These are phyloP conservation scores for Nemania sp. DNA, from an alignment of 2,329 filamentous ascomycete genomes.

Conservation along the genomic window DNA sequence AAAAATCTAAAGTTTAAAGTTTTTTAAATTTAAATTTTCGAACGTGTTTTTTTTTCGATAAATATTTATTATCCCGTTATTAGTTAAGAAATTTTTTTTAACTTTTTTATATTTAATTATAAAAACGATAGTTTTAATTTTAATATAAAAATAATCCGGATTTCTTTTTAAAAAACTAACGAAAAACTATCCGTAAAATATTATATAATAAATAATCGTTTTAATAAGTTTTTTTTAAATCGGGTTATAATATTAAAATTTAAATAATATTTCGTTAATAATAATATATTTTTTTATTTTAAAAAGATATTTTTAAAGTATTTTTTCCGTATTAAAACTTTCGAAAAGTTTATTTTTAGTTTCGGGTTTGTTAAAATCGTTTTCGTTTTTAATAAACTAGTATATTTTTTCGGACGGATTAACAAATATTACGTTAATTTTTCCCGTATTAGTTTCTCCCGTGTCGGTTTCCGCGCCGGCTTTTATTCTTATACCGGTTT, in stretches of 20 bases:
- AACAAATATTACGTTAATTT: no score
- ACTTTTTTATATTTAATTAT: background rate
- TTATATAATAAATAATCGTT: background rate
- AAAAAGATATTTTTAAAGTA: background rate
- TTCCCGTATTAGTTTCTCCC: no score
- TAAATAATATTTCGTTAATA: background rate
- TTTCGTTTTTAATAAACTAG: no score
- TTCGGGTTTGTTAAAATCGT: no score
- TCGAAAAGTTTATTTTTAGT: no score
- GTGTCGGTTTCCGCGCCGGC: no score
- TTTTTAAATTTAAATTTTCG: no score
- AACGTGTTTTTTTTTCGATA: background rate
- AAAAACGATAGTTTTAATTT: background rate
- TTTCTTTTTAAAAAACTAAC: background rate
- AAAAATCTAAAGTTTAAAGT: no score
- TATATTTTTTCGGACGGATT: no score
- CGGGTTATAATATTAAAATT: background rate
- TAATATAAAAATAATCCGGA: background rate
- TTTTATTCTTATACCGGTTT: no score
- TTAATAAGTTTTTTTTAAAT: background rate
- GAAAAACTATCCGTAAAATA: background rate
- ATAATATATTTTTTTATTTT: background rate
- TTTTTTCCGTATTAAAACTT: background rate
- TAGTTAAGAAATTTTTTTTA: background rate
- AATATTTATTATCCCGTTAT: background rate